Conservation (phyloP, 768 basidiomycete species). For the Lentinula raphanica region DNA sequence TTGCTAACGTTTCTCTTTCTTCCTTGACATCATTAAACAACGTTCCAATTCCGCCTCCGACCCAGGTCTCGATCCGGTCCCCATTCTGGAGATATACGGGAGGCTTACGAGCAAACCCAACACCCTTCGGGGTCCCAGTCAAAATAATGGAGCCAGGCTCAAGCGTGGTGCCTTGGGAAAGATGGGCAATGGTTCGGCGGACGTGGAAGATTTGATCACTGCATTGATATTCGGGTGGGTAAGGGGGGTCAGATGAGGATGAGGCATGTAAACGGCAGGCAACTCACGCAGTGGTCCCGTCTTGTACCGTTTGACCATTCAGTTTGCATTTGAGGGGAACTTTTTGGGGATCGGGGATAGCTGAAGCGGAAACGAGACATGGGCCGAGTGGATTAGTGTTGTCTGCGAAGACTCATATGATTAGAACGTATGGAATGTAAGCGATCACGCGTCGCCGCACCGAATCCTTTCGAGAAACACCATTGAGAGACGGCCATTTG, state of each 20-base stretch:
- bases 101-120: slow-evolving; percentile 74
- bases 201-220: slow-evolving; percentile 83
- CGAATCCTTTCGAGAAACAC: slow-evolving; percentile 85
- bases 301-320: slow-evolving; percentile 66
- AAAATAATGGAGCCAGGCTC: slow-evolving; percentile 78
- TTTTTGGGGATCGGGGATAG: slow-evolving; percentile 62
- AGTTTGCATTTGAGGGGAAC: slow-evolving; percentile 57
- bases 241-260: background rate
- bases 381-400: slow-evolving; percentile 77
- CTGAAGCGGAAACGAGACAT: slow-evolving; percentile 62
- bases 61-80: slow-evolving; percentile 63
- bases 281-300: slow-evolving; percentile 73
- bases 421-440: background rate
- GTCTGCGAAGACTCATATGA: slow-evolving; percentile 31
- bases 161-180: slow-evolving; percentile 82
- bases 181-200: slow-evolving; percentile 69
- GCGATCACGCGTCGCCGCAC: slow-evolving; percentile 28
- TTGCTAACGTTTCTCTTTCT: slow-evolving; percentile 32
- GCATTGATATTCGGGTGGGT: background rate
- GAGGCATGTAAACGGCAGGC: background rate
- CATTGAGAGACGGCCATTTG: slow-evolving; percentile 82
- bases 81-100: slow-evolving; percentile 67
- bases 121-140: slow-evolving; percentile 79
- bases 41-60: slow-evolving; percentile 73
- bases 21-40: slow-evolving; percentile 75